Percentiles rank a stretch among this genome's conserved stretches.
These are phyloP conservation scores for Aspergillus sp. DNA, from an alignment of 2,329 filamentous ascomycete genomes.

Conservation along the genomic window DNA sequence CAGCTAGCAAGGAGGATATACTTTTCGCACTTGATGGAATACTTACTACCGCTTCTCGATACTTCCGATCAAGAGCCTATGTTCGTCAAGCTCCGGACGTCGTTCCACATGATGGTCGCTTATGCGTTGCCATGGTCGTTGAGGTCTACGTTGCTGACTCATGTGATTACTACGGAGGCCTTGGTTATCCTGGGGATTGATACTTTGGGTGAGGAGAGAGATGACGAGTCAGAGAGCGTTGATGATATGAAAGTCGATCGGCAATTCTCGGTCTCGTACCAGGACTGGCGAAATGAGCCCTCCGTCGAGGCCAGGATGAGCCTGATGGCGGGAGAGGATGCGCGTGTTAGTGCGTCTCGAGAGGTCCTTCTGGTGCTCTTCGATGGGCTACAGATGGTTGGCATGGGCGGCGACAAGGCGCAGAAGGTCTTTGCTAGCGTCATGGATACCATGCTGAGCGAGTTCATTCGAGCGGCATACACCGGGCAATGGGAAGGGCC, in stretches of 20 bases:
- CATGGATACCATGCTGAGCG: slow-evolving; percentile 59
- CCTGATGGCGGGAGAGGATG: slow-evolving; percentile 39
- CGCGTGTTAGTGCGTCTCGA: slow-evolving; percentile 33
- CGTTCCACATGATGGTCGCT: slow-evolving; percentile 51
- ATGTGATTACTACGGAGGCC: slow-evolving; percentile 48
- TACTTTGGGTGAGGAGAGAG: slow-evolving; percentile 28
- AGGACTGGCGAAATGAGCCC: slow-evolving; percentile 39
- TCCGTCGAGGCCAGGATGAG: slow-evolving; percentile 29
- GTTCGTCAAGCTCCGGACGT: slow-evolving; percentile 42
- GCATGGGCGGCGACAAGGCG: slow-evolving; percentile 56
- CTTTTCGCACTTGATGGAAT: slow-evolving; percentile 38
- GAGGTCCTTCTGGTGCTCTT: slow-evolving; percentile 45
- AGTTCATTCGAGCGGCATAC: slow-evolving; percentile 59
- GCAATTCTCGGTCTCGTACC: slow-evolving; percentile 40
- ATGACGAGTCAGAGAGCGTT: slow-evolving; percentile 19
- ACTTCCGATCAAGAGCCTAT: slow-evolving; percentile 30
- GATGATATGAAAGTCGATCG: slow-evolving; percentile 44
- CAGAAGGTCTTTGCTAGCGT: slow-evolving; percentile 61
- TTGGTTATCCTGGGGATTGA: slow-evolving; percentile 47
- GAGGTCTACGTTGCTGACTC: slow-evolving; percentile 48
- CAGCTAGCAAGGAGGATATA: slow-evolving; percentile 42
- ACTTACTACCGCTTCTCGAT: slow-evolving; percentile 34
- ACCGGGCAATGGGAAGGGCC: slow-evolving; percentile 59
- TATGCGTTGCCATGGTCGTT: slow-evolving; percentile 48
- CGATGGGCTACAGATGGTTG: slow-evolving; percentile 53